Evolutionary conservation across 805 yeast genomes (phyloP).

Genomic region (Myxozyma melibiosi): DNA sequence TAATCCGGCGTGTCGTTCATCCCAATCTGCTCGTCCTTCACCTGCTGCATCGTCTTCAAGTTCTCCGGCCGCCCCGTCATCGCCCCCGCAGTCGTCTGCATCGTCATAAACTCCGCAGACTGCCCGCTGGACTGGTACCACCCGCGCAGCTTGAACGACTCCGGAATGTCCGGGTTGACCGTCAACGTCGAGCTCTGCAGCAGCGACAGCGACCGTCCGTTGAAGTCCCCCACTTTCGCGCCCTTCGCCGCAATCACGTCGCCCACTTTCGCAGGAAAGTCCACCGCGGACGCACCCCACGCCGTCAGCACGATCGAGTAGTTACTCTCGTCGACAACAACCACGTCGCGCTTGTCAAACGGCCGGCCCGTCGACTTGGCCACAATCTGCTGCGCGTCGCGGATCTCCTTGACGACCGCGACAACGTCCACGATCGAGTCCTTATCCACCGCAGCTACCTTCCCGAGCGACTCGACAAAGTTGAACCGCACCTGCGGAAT

Average conservation of each 20-base stretch:
- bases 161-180: constrained; percentile 85
- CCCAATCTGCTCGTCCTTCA: constrained; percentile 69
- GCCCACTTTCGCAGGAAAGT: constrained; percentile 71
- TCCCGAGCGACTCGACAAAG: constrained; percentile 64
- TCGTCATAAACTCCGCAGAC: constrained; percentile 53
- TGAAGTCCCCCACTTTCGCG: constrained; percentile 83
- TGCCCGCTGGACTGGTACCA: constrained; percentile 90
- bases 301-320: constrained; percentile 76
- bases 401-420: constrained; percentile 79
- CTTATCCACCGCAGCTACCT: constrained; percentile 66
- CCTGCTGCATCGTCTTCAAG: constrained; percentile 68
- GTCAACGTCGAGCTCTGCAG: constrained; percentile 75
- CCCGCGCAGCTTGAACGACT: constrained; percentile 85
- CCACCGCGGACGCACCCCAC: constrained; percentile 87
- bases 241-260: constrained; percentile 87
- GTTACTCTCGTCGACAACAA: constrained; percentile 81
- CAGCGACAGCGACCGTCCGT: constrained; percentile 80
- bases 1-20: constrained; percentile 75
- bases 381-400: constrained; percentile 73
- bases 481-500: constrained; percentile 81
- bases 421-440: constrained; percentile 81
- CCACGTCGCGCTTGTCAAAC: constrained; percentile 87
- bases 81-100: constrained; percentile 53
- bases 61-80: constrained; percentile 50
- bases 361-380: constrained; percentile 88